Evolutionary conservation across 2,329 filamentous ascomycete species (phyloP), one percentile per base, ranked within the genome.

Genomic region (Claviceps pazoutovae): DNA sequence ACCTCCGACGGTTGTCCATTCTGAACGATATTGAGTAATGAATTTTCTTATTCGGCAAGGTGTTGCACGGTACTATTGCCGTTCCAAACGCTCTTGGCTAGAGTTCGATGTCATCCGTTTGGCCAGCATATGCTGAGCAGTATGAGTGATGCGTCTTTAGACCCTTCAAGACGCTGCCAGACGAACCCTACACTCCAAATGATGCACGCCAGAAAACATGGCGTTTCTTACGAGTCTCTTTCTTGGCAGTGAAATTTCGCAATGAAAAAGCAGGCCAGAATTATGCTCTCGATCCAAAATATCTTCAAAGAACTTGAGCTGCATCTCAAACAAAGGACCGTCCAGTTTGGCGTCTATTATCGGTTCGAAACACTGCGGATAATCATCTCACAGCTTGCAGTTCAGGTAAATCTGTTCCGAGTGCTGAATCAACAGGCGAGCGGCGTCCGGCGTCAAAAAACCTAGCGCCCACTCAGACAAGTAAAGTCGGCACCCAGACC

Each of bases 361-460:
- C 14, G 23, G 8, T 23, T 34, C 23, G 4, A 9, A 11, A 16
- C 6, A 4, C 17, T 42, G 41, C 9, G 5, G 19, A 26, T 17
- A 41, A 13, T n/a, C 21, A 16, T 7, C 11, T 26, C 16, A 13
- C n/a, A n/a, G 11, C 26, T 41, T 34, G 26, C 23, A 21, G 36
- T 42, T 2, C 43, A 37, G 13, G 26, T 19, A 6, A 16, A 34
- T 42, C 48, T 16, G n/a, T n/a, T 23, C 34, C 6, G 4, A 16
- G 13, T 26, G 48, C 39, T 39, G 49, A 34, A 36, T 36, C 26
- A 48, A 46, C 42, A 52, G 51, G 50, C 50, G 43, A 50, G 50
- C 44, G 21, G 41, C 46, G 36, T 46, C 37, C 23, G 5, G 23
- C 23, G 6, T 23, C 23, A 23, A 23, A 23, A 17, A 44, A 46